Percentiles rank a stretch among this genome's conserved stretches.
These are phyloP conservation scores for Tardiomyces depauwii DNA, from an alignment of 1,139 yeast species.

Conservation along the genomic window DNA sequence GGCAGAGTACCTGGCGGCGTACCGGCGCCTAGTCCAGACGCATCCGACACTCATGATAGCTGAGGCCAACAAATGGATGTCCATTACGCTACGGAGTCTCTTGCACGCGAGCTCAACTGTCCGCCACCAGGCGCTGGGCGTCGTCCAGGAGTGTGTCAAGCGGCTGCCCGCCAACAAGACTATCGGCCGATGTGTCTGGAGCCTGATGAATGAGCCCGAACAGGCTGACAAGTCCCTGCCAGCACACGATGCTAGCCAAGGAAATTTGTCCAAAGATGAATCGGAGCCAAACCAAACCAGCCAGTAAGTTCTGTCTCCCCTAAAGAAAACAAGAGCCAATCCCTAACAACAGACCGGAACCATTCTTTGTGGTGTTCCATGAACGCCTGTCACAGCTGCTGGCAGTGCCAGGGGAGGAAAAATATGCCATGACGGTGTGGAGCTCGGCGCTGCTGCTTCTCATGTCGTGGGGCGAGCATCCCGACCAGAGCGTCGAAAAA, in stretches of 20 bases:
- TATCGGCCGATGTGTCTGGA: not conserved
- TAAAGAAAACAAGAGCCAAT: too few relatives aligned
- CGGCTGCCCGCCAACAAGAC: constrained; percentile 1
- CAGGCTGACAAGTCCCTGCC: not conserved
- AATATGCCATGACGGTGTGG: constrained; percentile 3
- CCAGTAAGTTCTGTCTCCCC: too few relatives aligned
- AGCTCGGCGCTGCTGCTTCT: constrained; percentile 2
- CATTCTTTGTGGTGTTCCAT: not conserved
- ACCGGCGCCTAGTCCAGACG: constrained; percentile 1
- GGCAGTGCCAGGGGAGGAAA: constrained; percentile 4
- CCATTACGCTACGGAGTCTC: constrained; percentile 1
- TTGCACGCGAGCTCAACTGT: constrained; percentile 4
- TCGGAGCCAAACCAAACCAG: too few relatives aligned
- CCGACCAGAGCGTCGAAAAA: constrained; percentile 2
- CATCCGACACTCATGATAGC: constrained; percentile 2
- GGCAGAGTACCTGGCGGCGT: constrained; percentile 4
- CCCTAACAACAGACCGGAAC: not conserved
- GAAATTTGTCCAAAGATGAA: not conserved
- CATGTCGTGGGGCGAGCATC: constrained; percentile 1
- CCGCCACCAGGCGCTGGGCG: constrained; percentile 4
- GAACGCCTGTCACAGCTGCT: not conserved
- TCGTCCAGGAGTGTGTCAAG: constrained; percentile 2
- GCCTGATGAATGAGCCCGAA: not conserved
- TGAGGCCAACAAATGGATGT: constrained; percentile 3
- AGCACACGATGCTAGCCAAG: not conserved